Evolutionary conservation across 768 basidiomycete species (phyloP), one percentile per base, ranked within the genome.

Genomic region (Panellus pusillus): DNA sequence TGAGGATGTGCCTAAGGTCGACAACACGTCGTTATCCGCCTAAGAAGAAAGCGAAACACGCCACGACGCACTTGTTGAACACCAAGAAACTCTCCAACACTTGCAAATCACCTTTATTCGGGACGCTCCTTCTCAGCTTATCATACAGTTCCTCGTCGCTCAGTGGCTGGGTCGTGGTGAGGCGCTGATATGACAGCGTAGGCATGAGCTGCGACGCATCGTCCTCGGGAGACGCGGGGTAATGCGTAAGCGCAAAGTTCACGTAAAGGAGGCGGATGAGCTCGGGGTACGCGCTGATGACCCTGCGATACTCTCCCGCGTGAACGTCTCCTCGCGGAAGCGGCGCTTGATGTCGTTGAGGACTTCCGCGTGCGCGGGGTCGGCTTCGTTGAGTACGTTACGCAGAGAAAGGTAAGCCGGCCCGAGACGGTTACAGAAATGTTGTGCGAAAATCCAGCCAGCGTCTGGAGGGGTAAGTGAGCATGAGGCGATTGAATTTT

Each of bases 291-390:
- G 84, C 85, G 57, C 88, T 86, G 52, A 98, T 91, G 48, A 91
- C 83, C 96, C 86, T 9, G 86, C 86, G 63, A 99, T 97, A 61
- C 88, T 89, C 71, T 97, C 93, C 8, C 97, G 82, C 6, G 96
- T 99, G 71, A 96, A 99, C 0, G 96, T 98, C 75, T 99, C 97
- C 70, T 98, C 93, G 59, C 97, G 83, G 81, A 99, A 97, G 43
- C 96, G 79, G 40, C 87, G 86, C 78, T 98, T 95, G 76, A 99
- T 98, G 66, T 92, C 87, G 70, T 90, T 89, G 47, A 99, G 76
- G 13, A 98, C 95, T 61, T 96, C 93, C 6, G 91, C 93, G 63
- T 98, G 97, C 12, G 83, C 74, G 2, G 95, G 78, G 69, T 98
- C 93, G 17, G 47, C 13, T 72, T 98, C 97, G 69, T 98, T 86